Base-by-base conservation (phyloP, 495 filamentous ascomycete genomes). In the Penicillium bovifimosum region DNA sequence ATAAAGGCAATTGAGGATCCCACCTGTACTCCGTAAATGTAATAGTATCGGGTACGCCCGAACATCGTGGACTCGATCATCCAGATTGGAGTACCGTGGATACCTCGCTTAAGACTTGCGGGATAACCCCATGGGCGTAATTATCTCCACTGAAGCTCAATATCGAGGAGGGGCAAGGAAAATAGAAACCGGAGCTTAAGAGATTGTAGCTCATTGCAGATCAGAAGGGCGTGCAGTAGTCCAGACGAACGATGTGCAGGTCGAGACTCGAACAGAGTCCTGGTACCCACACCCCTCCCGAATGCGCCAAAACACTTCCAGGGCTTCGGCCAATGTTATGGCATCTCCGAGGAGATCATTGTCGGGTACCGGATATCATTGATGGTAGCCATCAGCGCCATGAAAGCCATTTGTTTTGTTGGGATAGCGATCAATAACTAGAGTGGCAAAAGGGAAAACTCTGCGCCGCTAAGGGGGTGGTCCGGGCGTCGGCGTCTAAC, bases 101-200 rank as follows among this genome's bases (percentile, higher is more conserved):
- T 27, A n/a, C 44, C 13, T 42, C 4, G 17, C 42, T 41, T 26
- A 18, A 13, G 6, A 24, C 24, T 24, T 47, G 43, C 28, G 46
- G 46, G 20, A 47, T 9, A 47, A 47, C 44, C 20, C 32, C 45
- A 47, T 35, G 44, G 33, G 9, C 9, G 9, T 31, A 10, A 1
- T 11, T n/a, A 13, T 34, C 32, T 34, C 32, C 32, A 34, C 32
- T 34, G 32, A 11, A 34, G 11, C 5, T 13, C 31, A 31, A 24
- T 4, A 24, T 2, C 20, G 4, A 36, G 29, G 27, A 32, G 43
- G 28, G 42, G 32, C 31, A 14, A 5, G 32, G 32, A 13, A 34
- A 13, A 13, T 41, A 41, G 41, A 43, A 50, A 24, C 52, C 54
- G 55, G 48, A 50, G 59, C 56, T 59, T 53, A 60, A 42, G 50